Conservation (phyloP, 164 flowering plant species). For the Chimonanthus salicifolius region DNA sequence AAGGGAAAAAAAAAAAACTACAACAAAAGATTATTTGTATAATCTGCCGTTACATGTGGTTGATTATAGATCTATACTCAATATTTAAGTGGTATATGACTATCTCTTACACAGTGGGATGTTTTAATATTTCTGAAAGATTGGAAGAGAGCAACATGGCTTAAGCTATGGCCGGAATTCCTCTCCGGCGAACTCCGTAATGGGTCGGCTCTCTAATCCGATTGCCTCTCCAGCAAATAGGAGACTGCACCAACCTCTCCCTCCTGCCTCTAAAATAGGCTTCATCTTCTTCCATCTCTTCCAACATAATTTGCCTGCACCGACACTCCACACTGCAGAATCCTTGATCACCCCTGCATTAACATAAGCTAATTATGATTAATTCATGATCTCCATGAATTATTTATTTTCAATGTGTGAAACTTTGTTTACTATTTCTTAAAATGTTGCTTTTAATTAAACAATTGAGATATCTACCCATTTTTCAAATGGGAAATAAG, state of each 20-base stretch:
- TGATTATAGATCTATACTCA: too few relatives aligned
- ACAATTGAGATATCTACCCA: too few relatives aligned
- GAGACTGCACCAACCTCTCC: not conserved
- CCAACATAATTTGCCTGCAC: slow-evolving; percentile 59
- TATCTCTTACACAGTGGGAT: too few relatives aligned
- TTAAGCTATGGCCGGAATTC: not conserved
- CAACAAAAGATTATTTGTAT: too few relatives aligned
- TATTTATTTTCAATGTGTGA: not conserved
- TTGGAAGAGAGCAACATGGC: not conserved
- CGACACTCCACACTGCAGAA: slow-evolving; percentile 77
- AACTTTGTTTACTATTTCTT: not conserved
- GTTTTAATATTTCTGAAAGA: not conserved
- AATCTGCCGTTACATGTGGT: too few relatives aligned
- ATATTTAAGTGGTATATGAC: too few relatives aligned
- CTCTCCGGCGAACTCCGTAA: not conserved
- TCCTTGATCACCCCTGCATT: slow-evolving; percentile 53
- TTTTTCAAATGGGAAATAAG: too few relatives aligned
- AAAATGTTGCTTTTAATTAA: too few relatives aligned
- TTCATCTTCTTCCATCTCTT: slow-evolving; percentile 21
- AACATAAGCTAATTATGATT: not conserved
- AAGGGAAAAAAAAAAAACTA: too few relatives aligned
- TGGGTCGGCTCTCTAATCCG: not conserved
- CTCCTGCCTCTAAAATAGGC: not conserved
- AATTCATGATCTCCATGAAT: not conserved
- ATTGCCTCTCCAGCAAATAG: not conserved